Evolutionary conservation across 108 stramenopile genomes (phyloP).

Genomic region (Chaetoceros muelleri): DNA sequence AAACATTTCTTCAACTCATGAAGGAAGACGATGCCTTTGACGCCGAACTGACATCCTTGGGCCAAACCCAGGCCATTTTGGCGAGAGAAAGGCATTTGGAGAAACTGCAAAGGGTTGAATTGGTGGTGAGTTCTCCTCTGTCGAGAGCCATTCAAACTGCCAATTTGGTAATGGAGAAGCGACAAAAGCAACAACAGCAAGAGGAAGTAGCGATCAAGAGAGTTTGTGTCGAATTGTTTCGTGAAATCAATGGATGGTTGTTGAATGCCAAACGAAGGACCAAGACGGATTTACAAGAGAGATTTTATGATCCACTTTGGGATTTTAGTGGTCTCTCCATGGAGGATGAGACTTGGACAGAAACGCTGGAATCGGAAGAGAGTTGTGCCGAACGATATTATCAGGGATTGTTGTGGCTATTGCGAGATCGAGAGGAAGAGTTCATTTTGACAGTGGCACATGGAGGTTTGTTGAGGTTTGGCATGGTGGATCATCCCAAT

Average conservation of each 20-base stretch:
- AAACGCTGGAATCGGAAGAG: constrained; percentile 40
- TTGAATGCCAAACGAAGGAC: constrained; percentile 59
- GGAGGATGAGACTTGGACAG: constrained; percentile 44
- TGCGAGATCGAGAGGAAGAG: constrained; percentile 31
- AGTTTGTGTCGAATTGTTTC: constrained; percentile 47
- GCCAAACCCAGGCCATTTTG: constrained; percentile 41
- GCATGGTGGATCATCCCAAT: constrained; percentile 41
- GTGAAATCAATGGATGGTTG: constrained; percentile 69
- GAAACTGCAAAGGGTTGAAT: constrained; percentile 9
- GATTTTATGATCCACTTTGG: constrained; percentile 49
- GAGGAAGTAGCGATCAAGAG: constrained; percentile 2
- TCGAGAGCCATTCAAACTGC: constrained; percentile 34
- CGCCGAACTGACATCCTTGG: constrained; percentile 44
- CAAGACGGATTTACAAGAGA: constrained; percentile 21
- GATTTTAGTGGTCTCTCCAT: constrained; percentile 26
- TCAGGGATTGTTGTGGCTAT: constrained; percentile 41
- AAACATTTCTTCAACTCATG: constrained; percentile 61
- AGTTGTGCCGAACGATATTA: constrained; percentile 64
- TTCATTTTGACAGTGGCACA: constrained; percentile 48
- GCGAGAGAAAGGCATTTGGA: constrained; percentile 16
- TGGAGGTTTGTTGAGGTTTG: constrained; percentile 57
- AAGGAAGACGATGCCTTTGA: constrained; percentile 59
- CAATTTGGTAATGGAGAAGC: constrained; percentile 18
- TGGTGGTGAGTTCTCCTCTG: constrained; percentile 29
- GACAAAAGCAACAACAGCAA: neutral